These are phyloP conservation scores for Penicillium antarcticum DNA, from an alignment of 495 filamentous ascomycete genomes.

Conservation along the genomic window DNA sequence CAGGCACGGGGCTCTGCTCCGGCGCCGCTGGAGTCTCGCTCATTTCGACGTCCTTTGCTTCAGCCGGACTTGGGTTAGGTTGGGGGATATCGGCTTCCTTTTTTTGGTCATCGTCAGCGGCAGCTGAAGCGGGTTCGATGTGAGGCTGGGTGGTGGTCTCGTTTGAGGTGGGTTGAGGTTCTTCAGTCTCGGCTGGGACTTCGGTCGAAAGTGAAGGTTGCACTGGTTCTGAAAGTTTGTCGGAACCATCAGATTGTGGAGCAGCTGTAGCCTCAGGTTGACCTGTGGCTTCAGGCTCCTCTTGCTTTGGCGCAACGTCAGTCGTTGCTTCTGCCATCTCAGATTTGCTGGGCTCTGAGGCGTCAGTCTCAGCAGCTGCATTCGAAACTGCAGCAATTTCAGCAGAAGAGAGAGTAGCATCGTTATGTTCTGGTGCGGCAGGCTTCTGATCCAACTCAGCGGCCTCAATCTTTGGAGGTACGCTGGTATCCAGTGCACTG, in stretches of 20 bases:
- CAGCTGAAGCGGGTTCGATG: background rate
- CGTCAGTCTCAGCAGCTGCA: background rate
- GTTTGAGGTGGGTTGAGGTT: background rate
- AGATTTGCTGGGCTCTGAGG: background rate
- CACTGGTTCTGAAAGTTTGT: background rate
- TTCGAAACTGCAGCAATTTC: background rate
- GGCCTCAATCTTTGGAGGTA: background rate
- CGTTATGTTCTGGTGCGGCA: background rate
- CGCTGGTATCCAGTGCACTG: background rate
- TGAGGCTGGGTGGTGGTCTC: background rate
- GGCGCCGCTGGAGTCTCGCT: constrained; percentile 1
- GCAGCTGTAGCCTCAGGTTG: background rate
- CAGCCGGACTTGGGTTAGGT: background rate
- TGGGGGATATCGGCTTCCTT: background rate
- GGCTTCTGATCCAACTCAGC: background rate
- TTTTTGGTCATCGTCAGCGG: background rate
- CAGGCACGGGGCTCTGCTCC: constrained; percentile 1
- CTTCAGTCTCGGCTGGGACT: background rate
- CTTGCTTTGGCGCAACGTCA: constrained; percentile 1
- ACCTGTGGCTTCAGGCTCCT: background rate
- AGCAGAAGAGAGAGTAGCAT: background rate
- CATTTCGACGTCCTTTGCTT: constrained; percentile 13
- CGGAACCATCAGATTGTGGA: constrained; percentile 2
- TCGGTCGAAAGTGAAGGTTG: background rate
- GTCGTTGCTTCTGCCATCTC: background rate